Evolutionary conservation across 208 protist genomes (phyloP).

Genomic region (Trypanosoma mega): DNA sequence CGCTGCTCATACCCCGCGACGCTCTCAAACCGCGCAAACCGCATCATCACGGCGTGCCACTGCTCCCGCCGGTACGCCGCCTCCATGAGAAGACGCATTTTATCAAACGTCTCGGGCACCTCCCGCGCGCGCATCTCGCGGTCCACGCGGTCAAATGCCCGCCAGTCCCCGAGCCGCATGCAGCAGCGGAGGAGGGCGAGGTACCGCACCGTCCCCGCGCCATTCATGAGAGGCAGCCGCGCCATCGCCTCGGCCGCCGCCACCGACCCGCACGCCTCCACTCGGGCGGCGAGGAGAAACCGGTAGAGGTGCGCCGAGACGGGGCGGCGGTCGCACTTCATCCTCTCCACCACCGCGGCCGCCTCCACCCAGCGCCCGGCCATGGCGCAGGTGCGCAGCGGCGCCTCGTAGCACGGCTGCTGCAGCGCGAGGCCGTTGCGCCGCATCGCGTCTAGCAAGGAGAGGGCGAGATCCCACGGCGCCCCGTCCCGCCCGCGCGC

Average conservation of each 20-base stretch:
- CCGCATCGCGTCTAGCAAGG: slow-evolving; percentile 54
- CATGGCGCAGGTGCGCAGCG: slow-evolving; percentile 59
- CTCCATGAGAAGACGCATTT: slow-evolving; percentile 69
- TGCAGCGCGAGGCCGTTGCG: slow-evolving; percentile 62
- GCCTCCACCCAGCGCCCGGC: slow-evolving; percentile 56
- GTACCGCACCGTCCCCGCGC: slow-evolving; percentile 41
- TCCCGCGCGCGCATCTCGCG: slow-evolving; percentile 58
- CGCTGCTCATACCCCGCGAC: slow-evolving; percentile 52
- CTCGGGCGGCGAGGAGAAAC: slow-evolving; percentile 35
- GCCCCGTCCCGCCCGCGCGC: background rate
- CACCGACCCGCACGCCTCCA: slow-evolving; percentile 35
- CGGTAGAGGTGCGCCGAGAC: slow-evolving; percentile 53
- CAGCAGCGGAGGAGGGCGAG: slow-evolving; percentile 57
- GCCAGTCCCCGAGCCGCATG: slow-evolving; percentile 59
- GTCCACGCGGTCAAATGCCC: slow-evolving; percentile 49
- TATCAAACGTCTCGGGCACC: slow-evolving; percentile 65
- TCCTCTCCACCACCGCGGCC: slow-evolving; percentile 37
- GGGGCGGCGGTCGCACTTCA: slow-evolving; percentile 54
- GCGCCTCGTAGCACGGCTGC: slow-evolving; percentile 74
- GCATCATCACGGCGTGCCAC: slow-evolving; percentile 56
- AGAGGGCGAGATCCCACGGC: slow-evolving; percentile 49
- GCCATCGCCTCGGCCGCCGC: slow-evolving; percentile 41
- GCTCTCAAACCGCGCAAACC: slow-evolving; percentile 66
- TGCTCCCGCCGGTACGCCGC: slow-evolving; percentile 49
- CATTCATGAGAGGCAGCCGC: slow-evolving; percentile 27